These are phyloP conservation scores for Alternaria viburni DNA, from an alignment of 2,329 filamentous ascomycete genomes.

Conservation along the genomic window DNA sequence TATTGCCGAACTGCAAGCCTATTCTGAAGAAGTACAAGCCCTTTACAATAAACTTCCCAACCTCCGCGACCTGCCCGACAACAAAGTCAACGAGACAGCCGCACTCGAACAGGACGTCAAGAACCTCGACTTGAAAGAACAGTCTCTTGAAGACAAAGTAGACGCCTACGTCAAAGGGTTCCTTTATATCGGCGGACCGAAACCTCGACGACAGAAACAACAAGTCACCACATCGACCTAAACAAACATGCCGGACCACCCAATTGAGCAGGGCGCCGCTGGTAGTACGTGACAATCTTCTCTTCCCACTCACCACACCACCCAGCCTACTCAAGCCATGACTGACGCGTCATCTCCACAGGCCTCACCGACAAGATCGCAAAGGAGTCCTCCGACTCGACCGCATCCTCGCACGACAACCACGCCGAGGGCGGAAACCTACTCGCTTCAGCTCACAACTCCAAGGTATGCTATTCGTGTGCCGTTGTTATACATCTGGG, in stretches of 20 bases:
- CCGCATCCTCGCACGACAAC: conserved; percentile 43
- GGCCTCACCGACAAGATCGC: conserved; percentile 55
- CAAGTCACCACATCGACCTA: conserved; percentile 13
- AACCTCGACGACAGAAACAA: conserved; percentile 3
- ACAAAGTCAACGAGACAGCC: background rate
- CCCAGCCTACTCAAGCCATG: background rate
- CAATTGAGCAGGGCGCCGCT: conserved; percentile 49
- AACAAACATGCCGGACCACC: conserved; percentile 51
- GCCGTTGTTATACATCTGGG: background rate
- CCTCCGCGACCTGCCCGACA: background rate
- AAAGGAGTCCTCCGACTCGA: conserved; percentile 53
- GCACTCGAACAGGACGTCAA: conserved; percentile 11
- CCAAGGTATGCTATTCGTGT: conserved; percentile 39
- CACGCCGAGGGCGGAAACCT: conserved; percentile 47
- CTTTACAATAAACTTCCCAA: background rate
- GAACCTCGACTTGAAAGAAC: conserved; percentile 11
- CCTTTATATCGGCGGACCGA: conserved; percentile 11
- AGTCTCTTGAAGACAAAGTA: background rate
- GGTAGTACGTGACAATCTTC: conserved; percentile 43
- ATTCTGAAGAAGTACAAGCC: conserved; percentile 8
- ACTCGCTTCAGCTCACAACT: conserved; percentile 49
- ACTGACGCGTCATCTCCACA: conserved; percentile 17
- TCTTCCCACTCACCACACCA: background rate
- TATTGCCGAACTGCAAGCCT: conserved; percentile 2
- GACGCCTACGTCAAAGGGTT: conserved; percentile 13